Base-by-base conservation (phyloP, 1,284 basidiomycete genomes). In the Ceratobasidium theobromae region DNA sequence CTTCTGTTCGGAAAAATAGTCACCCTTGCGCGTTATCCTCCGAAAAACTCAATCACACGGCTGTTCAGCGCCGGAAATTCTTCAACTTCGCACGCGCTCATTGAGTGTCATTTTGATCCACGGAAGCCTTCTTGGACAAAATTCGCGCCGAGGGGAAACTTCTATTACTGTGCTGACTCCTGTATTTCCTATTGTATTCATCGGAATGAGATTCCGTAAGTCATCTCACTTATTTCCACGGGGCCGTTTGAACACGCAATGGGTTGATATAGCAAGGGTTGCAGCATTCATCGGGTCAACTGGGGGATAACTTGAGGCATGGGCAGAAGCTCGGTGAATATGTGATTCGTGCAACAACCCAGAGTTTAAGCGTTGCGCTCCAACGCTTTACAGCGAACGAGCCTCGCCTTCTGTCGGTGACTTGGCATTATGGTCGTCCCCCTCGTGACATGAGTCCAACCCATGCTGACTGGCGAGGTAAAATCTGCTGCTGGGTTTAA, bases 281-380 rank as follows among this genome's bases (percentile, higher is more conserved):
- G n/a, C n/a, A 54, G 18, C 27, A 14, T 33, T 46, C n/a, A 27
- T 14, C 52, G 21, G 23, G 25, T 40, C 9, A 40, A 54, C 53
- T 21, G 48, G 35, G 35, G 16, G 35, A 8, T 38, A 38, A 38
- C 35, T 38, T 16, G 35, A 16, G 35, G 35, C 8, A 38, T 38
- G 35, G 46, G 57, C 45, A 35, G 21, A 60, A 60, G 27, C 45
- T 60, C 57, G 57, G 57, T 48, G 45, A 60, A 60, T 60, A 45
- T 30, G 8, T 38, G 18, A 25, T 35, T 23, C 16, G 51, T 14
- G 21, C 28, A 41, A 40, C 21, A 21, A 23, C 33, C n/a, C 48
- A 27, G 48, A 23, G 48, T 51, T 41, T 52, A 41, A 52, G 46
- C 58, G 58, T 52, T 52, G 28, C 48, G 58, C 48, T 38, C 58